Base-by-base conservation (phyloP, 2,329 filamentous ascomycete species). In the Simplicillium sp. region DNA sequence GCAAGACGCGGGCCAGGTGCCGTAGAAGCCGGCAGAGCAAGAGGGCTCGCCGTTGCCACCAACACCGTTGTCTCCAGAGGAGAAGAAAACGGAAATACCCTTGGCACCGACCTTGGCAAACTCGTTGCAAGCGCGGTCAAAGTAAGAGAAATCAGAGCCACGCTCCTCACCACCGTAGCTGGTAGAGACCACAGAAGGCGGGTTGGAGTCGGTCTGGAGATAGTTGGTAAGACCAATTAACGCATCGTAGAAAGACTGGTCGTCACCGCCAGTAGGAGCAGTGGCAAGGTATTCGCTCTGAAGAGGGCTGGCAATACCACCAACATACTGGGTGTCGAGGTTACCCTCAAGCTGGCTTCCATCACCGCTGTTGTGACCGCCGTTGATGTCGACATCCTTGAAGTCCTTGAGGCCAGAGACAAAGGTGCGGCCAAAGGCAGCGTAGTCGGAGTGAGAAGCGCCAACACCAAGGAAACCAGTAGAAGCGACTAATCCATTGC, bases 81-180 rank as follows among this genome's bases (percentile, higher is more conserved):
- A 68, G 48, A 68, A 72, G 29, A 76, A 44, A 13, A 77, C 55
- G 2, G 67, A 66, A 12, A 74, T 61, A 25, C 71, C 72, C 3
- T 44, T 40, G 73, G 73, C 40, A 16, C 67, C 71, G 3, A 75
- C 65, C 58, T 77, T 77, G 65, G 75, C 66, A 53, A 71, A 76
- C 59, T 76, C 71, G 44, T 62, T 56, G 53, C 73, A 77, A 52
- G 77, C 72, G 3, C 73, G 61, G 34, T 60, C 51, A 11, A 48
- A 31, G 43, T 49, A 48, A 25, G 29, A 29, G 11, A 15, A 16
- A 7, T 36, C 31, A 18, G 46, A 54, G 38, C 67, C 65, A 11
- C 59, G 64, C 55, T 77, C 73, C 48, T 71, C 68, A 48, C 69
- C 69, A 13, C 61, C 65, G 53, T 77, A 77, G 14, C 67, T 73